phyloP scores from a whole-genome alignment of 345 rosid genomes.

The Streptanthus diversifolius region DNA sequence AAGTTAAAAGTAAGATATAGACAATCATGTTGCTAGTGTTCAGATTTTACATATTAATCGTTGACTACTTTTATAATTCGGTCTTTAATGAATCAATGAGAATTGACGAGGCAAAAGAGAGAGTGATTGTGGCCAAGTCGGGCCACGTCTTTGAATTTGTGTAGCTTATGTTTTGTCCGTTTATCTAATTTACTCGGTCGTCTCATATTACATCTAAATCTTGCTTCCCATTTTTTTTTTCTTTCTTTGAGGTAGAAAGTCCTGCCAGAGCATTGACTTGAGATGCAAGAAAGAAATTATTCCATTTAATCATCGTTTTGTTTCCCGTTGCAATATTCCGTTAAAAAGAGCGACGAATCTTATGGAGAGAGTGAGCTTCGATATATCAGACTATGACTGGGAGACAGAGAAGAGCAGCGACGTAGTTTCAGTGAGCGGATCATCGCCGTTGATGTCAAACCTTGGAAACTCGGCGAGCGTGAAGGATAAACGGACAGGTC shows the following conservation, averaged over 20 bases:
- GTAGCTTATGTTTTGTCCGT: not conserved
- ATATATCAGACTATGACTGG: conserved; percentile 4
- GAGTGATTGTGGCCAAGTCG: not conserved
- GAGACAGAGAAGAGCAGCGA: conserved; percentile 39
- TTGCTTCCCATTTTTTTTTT: not conserved
- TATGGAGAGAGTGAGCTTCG: conserved; percentile 14
- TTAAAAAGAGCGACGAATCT: not conserved
- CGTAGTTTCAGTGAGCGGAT: conserved; percentile 39
- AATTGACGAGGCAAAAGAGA: not conserved
- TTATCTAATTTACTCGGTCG: not conserved
- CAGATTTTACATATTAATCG: not conserved
- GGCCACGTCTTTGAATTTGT: not conserved
- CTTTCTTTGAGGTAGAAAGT: not conserved
- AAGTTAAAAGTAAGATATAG: not conserved
- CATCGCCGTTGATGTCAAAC: conserved; percentile 26
- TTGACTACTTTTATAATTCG: not conserved
- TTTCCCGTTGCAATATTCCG: not conserved
- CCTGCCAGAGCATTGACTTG: not conserved
- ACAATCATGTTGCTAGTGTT: not conserved
- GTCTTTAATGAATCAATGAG: not conserved
- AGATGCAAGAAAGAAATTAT: not conserved
- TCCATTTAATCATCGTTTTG: not conserved
- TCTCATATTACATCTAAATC: not conserved
- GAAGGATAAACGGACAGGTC: conserved; percentile 34
- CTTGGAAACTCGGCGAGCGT: conserved; percentile 19